Evolutionary conservation across 83 land plant genomes (phyloP).

Genomic region (Diphasiastrum complanatum): DNA sequence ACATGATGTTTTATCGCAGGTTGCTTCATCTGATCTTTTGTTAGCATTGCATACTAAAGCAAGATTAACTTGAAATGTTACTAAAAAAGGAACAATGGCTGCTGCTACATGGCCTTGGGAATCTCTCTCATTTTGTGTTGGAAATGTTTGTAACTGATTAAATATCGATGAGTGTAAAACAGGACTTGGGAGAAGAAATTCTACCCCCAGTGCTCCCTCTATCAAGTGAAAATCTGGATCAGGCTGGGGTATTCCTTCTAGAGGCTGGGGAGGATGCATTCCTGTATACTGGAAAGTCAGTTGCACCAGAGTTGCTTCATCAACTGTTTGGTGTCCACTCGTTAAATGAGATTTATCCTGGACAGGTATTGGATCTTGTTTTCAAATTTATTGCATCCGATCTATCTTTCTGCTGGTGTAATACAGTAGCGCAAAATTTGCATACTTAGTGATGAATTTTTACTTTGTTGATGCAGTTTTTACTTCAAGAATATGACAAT

Average conservation of each 20-base stretch:
- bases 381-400: no score
- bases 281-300: slow-evolving; percentile 63
- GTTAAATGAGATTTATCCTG: slow-evolving; percentile 50
- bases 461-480: slow-evolving; percentile 39
- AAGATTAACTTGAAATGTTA: no score
- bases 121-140: no score
- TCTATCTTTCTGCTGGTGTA: no score
- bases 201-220: slow-evolving; percentile 52
- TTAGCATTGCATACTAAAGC: no score
- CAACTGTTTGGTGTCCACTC: slow-evolving; percentile 84
- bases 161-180: no score
- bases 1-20: slow-evolving; percentile 63
- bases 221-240: slow-evolving; percentile 78
- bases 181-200: slow-evolving; percentile 39
- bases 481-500: slow-evolving; percentile 71
- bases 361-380: slow-evolving; percentile 45
- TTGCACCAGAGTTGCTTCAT: slow-evolving; percentile 40
- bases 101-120: no score
- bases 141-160: no score
- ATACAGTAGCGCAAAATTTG: no score
- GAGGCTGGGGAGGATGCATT: slow-evolving; percentile 89
- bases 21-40: slow-evolving; percentile 11
- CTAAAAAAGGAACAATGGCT: no score
- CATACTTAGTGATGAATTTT: no score
- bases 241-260: slow-evolving; percentile 76